phyloP scores from a whole-genome alignment of 495 filamentous ascomycete genomes.

The Friedmanniomyces simplex region DNA sequence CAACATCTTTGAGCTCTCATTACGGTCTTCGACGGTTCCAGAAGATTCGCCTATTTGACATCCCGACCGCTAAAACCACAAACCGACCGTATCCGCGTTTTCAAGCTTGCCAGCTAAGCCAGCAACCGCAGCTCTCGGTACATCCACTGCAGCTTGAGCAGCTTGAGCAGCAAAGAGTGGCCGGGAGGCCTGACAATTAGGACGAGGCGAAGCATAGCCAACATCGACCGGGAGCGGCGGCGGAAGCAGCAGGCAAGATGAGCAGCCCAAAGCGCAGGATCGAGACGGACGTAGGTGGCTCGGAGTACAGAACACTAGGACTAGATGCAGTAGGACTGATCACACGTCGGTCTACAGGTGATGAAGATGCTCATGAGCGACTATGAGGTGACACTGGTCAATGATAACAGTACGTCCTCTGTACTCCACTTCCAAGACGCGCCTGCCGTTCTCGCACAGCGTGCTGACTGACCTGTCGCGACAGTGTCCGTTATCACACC shows the following conservation, averaged over 20 bases:
- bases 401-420: constrained; percentile 82
- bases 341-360: constrained; percentile 3
- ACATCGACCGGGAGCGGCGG: background rate
- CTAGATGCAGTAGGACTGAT: background rate
- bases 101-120: too few relatives aligned
- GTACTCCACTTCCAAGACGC: background rate
- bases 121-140: too few relatives aligned
- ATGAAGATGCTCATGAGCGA: constrained; percentile 74
- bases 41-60: too few relatives aligned
- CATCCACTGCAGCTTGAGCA: too few relatives aligned
- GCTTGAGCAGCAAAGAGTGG: background rate
- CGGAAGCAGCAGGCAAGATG: constrained; percentile 44
- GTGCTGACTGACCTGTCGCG: constrained; percentile 12
- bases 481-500: constrained; percentile 27
- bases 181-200: background rate
- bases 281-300: constrained; percentile 73
- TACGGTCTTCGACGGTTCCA: background rate
- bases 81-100: too few relatives aligned
- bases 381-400: constrained; percentile 95
- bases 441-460: background rate
- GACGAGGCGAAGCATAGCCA: background rate
- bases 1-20: background rate
- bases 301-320: background rate
- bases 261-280: constrained; percentile 90
- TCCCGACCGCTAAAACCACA: too few relatives aligned